Evolutionary conservation across 1,284 basidiomycete genomes (phyloP).

Genomic region (Ganoderma boninense): DNA sequence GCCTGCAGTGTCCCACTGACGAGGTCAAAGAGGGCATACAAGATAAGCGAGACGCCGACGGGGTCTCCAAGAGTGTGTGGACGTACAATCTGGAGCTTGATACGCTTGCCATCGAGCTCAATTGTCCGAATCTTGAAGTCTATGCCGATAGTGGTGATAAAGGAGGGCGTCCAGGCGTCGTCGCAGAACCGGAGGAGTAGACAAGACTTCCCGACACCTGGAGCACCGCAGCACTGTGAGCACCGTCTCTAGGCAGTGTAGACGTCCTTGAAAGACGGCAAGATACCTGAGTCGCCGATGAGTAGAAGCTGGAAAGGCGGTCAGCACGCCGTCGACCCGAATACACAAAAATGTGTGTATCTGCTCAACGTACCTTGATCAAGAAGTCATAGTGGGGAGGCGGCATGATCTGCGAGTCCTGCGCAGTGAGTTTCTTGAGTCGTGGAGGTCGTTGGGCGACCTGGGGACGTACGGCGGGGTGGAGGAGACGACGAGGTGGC

Average conservation of each 20-base stretch:
- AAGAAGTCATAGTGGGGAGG: constrained; percentile 92
- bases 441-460: constrained; percentile 3
- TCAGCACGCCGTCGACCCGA: constrained; percentile 21
- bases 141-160: constrained; percentile 99
- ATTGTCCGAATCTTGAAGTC: constrained; percentile 98
- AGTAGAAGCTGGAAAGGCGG: constrained; percentile 78
- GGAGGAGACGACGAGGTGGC: constrained; percentile 12
- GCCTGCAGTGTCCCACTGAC: constrained; percentile 98
- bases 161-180: constrained; percentile 99
- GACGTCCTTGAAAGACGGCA: constrained; percentile 4
- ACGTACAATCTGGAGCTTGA: constrained; percentile 95
- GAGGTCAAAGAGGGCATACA: neutral
- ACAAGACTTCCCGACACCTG: constrained; percentile 99
- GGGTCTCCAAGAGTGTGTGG: constrained; percentile 4
- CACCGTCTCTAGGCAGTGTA: constrained; percentile 2
- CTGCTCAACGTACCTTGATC: constrained; percentile 74
- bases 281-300: constrained; percentile 91
- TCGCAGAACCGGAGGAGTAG: constrained; percentile 98
- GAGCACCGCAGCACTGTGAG: constrained; percentile 12
- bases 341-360: neutral
- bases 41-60: neutral
- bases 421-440: constrained; percentile 4
- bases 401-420: constrained; percentile 60
- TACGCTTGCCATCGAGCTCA: constrained; percentile 94
- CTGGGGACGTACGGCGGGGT: constrained; percentile 5